These are phyloP conservation scores for Jamesozyma piceae DNA, from an alignment of 805 yeast species.

Conservation along the genomic window DNA sequence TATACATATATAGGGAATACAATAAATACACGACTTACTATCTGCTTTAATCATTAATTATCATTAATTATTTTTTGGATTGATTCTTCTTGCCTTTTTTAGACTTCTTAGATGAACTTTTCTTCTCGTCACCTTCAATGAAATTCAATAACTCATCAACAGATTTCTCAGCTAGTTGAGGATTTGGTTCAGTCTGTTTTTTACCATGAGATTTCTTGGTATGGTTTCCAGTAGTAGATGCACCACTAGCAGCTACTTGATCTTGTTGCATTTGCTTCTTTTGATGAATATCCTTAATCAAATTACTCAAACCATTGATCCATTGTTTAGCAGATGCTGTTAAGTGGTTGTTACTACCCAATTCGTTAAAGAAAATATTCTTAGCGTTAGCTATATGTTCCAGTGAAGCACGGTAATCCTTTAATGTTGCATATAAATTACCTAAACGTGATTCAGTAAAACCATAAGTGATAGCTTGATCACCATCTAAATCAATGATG, in stretches of 20 bases:
- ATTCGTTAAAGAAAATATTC: conserved; percentile 42
- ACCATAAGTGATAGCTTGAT: conserved; percentile 51
- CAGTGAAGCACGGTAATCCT: conserved; percentile 47
- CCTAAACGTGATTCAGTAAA: conserved; percentile 61
- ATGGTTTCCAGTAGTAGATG: conserved; percentile 5
- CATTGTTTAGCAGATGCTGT: conserved; percentile 63
- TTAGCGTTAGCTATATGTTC: conserved; percentile 49
- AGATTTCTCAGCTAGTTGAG: conserved; percentile 53
- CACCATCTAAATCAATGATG: conserved; percentile 46
- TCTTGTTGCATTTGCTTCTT: conserved; percentile 22
- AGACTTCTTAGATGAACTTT: conserved; percentile 18
- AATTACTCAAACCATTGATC: conserved; percentile 45
- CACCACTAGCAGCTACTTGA: conserved; percentile 21
- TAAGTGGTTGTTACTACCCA: conserved; percentile 60
- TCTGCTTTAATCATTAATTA: too few species aligned
- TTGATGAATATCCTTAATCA: conserved; percentile 23
- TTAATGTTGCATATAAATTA: conserved; percentile 44
- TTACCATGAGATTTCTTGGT: conserved; percentile 14
- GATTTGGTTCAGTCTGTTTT: conserved; percentile 34
- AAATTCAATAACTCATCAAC: conserved; percentile 65
- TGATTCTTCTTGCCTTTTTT: conserved; percentile 20
- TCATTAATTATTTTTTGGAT: conserved; percentile 12
- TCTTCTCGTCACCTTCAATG: conserved; percentile 49
- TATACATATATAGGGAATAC: not conserved
- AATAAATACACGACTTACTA: not conserved